Base-by-base conservation (phyloP, 2,329 filamentous ascomycete species). In the Aspergillus quadricinctus region DNA sequence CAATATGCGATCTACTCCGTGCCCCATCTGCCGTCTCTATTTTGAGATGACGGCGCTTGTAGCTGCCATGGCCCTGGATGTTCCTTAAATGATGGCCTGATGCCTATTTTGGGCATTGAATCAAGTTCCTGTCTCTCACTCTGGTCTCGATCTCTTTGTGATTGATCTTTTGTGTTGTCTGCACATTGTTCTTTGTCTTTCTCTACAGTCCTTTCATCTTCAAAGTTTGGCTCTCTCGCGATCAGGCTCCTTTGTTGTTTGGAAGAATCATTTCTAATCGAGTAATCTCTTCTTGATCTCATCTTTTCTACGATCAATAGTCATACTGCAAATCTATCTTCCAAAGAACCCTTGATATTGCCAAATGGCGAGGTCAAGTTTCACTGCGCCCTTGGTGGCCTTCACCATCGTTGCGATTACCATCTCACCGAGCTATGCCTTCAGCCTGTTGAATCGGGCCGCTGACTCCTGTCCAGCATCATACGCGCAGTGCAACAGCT, bases 401-500 rank as follows among this genome's bases (percentile, higher is more conserved):
- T 57, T 70, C 48, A 55, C 58, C 35, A 45, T 68, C 14, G 49
- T 71, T 50, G 58, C 60, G 28, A 53, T 56, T 9, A 61, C 60
- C 8, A 58, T 68, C 35, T 59, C 59, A 41, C 52, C 65, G 53
- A 64, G 52, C 48, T 50, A 64, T 53, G 64, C 63, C 5, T 60
- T 62, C 4, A 50, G 56, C 10, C 55, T 73, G 17, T 49, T 64
- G 11, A 48, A 55, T 37, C 64, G 70, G 55, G 65, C 62, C 41
- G 54, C 61, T 40, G 62, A 63, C n/a, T 61, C 62, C 3, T 77
- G 74, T 55, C 64, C 73, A 3, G 60, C 54, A n/a, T 64, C 66
- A 10, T 75, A 68, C 49, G 61, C 65, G n/a, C 63, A 63, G 43
- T 78, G 77, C 57, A 69, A 68, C 25, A 66, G 70, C 23, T 57